Evolutionary conservation across 805 yeast genomes (phyloP), one percentile per base, ranked within the genome.

Genomic region (Clavispora santaluciae): DNA sequence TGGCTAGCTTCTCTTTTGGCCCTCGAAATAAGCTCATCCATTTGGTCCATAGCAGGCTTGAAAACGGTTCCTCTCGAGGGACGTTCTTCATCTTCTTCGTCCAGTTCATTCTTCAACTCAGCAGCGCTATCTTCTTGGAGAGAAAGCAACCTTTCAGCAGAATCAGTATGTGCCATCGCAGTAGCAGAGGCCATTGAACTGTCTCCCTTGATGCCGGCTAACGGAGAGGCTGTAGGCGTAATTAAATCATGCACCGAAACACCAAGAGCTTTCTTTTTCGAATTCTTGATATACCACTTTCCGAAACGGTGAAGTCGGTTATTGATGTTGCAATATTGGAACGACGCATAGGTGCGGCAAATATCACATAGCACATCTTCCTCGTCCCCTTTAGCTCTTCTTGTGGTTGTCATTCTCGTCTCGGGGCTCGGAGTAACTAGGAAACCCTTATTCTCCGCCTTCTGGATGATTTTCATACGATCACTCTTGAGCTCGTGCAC

Each of bases 261-360:
- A 1, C 33, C 34, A 7, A 29, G 25, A 2, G 20, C 21, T 12
- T 28, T 36, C 22, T 29, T 28, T 23, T 39, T 46, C n/a, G 44
- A 37, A 15, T 52, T 38, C 5, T 51, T 52, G n/a, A 35, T 36
- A 33, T 41, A 43, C 54, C 54, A 48, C 28, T 29, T 42, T 3
- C 55, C 55, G 33, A 56, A 56, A 5, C 54, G 39, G 28, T 53
- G 57, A 22, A 26, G 39, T 17, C 41, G 38, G 39, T 56, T 56
- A 48, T 62, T 68, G 30, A 73, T 54, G 29, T 68, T 64, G 43
- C 75, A 59, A 65, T 76, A 76, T 42, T 69, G 70, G 51, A 71
- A 73, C 15, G 73, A 67, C 15, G 75, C 64, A 41, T 65, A 63
- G 3, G 81, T 68, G 40, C 73, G 68, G 50, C 83, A 78, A 20